These are phyloP conservation scores for Friedmanniomyces simplex DNA, from an alignment of 495 filamentous ascomycete species.

Conservation along the genomic window DNA sequence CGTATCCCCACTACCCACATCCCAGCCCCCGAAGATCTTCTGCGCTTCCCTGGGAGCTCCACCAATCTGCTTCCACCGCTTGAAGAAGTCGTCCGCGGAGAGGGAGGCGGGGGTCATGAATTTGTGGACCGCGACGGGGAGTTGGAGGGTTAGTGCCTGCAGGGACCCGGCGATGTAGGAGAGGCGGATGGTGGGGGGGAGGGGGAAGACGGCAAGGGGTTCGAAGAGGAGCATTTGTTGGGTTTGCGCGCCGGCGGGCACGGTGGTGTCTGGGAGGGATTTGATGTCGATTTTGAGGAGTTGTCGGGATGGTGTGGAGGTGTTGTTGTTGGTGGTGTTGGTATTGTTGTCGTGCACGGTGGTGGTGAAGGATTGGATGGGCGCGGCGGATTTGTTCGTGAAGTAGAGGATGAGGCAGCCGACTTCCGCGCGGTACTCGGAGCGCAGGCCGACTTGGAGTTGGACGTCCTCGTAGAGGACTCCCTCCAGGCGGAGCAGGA, in stretches of 20 bases:
- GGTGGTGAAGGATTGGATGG: conserved; percentile 83
- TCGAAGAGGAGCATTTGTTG: conserved; percentile 94
- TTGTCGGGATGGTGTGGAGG: conserved; percentile 47
- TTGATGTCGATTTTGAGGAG: conserved; percentile 79
- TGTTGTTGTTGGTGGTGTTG: conserved; percentile 79
- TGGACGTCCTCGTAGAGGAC: conserved; percentile 91
- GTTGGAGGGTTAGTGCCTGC: conserved; percentile 82
- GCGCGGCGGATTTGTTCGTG: conserved; percentile 76
- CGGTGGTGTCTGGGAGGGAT: conserved; percentile 72
- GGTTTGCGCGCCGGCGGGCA: conserved; percentile 64
- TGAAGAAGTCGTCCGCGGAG: conserved; percentile 88
- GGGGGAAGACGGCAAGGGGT: conserved; percentile 66
- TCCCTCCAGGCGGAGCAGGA: conserved; percentile 71
- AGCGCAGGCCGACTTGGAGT: conserved; percentile 82
- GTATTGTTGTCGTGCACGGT: conserved; percentile 83
- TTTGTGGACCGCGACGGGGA: conserved; percentile 82
- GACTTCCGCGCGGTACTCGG: conserved; percentile 87
- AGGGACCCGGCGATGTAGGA: conserved; percentile 89
- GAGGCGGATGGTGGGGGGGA: conserved; percentile 83
- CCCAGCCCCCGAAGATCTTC: conserved; percentile 55
- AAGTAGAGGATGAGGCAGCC: conserved; percentile 94
- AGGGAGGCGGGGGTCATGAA: conserved; percentile 90
- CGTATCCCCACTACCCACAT: conserved; percentile 47
- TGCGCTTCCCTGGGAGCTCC: conserved; percentile 78
- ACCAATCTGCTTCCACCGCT: conserved; percentile 97